Evolutionary conservation across 2,329 filamentous ascomycete species (phyloP), one percentile per base, ranked within the genome.

Genomic region (Colletotrichum karsti): DNA sequence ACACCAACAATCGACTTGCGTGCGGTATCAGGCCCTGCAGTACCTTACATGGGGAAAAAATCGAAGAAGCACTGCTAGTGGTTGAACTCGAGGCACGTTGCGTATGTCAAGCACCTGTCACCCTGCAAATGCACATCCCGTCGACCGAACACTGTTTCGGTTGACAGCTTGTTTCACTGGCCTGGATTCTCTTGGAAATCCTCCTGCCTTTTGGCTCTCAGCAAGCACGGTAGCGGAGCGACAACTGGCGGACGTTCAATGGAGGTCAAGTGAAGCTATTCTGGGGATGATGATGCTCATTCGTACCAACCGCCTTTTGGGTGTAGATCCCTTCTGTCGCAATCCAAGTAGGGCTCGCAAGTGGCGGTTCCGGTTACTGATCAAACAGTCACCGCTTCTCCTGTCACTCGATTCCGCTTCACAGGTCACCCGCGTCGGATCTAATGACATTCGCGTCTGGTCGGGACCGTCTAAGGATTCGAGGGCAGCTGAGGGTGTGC

Each of bases 31-130:
- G 28, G 51, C 20, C 58, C 46, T 28, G 51, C 59, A 51, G 63
- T 67, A 57, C 64, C 64, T 67, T 63, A 67, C 64, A 64, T 64
- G 44, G 64, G n/a, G n/a, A n/a, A 61, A 57, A 26, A 12, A 42
- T 5, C 24, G 13, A 37, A 58, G 59, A 46, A 63, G 51, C 37
- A 33, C 44, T 20, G 10, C n/a, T 50, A 58, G 58, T 54, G 64
- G 51, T 48, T 22, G 28, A 58, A 35, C 41, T 20, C 12, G 37
- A 64, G 54, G 53, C 39, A 24, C 33, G 46, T 42, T 59, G 64
- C 64, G 60, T 58, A 64, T 30, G 65, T 53, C 60, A 59, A 64
- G 65, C 35, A 24, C 44, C 51, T 54, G 53, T 54, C 65, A 58
- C 18, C n/a, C 50, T 67, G 51, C 35, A 53, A 63, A 51, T 33